Base-by-base conservation (phyloP, 768 basidiomycete species). In the Lactifluus subvellereus region DNA sequence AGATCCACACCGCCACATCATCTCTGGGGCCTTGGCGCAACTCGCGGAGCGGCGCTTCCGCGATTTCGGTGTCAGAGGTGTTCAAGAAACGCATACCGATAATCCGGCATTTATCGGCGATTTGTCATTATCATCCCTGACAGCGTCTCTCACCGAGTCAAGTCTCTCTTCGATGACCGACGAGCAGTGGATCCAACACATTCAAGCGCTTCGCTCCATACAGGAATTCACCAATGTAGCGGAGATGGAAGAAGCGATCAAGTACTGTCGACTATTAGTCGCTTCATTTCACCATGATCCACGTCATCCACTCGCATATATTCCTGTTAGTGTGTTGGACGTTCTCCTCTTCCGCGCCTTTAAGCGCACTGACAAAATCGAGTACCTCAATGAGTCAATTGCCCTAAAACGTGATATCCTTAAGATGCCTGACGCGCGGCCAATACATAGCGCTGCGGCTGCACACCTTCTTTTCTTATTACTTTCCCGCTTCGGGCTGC, bases 361-460 rank as follows among this genome's bases (percentile, higher is more conserved):
- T 18, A 4, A 1, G 1, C 18, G 18, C 18, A 56, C 40, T 16
- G 16, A n/a, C 3, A 43, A 42, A 8, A 27, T 32, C 9, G 16
- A 55, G 4, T 43, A 55, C 30, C 42, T 56, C 18, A 11, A 45
- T 5, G 55, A 56, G 30, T 33, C 55, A 6, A 43, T 56, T 56
- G 18, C 18, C 2, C 10, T n/a, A 2, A 2, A 8, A 2, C 55
- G 55, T 45, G 40, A 43, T 27, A 13, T 22, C 32, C 16, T 42
- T 5, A 18, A 42, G 27, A 14, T 20, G 10, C 55, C 55, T 7
- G 9, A 6, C 10, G 18, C 42, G 3, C 1, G 30, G 42, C 9
- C 13, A 2, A 6, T 14, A 14, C 16, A 27, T 20, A 16, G 7
- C 10, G 27, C 8, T 40, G 8, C 16, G 4, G 40, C 42, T 43